Percentiles rank a stretch among this genome's conserved stretches.
These are phyloP conservation scores for Novymonas esmeraldas DNA, from an alignment of 208 protist genomes.

Conservation along the genomic window DNA sequence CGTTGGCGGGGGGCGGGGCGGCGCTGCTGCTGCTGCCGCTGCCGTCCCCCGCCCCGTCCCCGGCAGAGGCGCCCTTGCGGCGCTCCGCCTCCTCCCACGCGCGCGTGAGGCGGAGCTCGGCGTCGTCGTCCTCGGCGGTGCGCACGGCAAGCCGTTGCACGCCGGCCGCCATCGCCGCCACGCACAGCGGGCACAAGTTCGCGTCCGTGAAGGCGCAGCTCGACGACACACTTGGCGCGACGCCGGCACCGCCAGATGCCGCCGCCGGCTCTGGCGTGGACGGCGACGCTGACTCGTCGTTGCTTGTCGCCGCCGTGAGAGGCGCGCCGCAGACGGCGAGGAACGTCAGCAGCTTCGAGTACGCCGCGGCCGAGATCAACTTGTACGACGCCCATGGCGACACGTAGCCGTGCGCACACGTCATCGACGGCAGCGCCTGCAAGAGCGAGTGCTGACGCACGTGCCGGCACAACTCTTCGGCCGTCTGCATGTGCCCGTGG, in stretches of 20 bases:
- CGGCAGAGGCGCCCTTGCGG: conserved; percentile 9
- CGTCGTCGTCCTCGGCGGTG: conserved; percentile 41
- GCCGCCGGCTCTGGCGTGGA: not conserved
- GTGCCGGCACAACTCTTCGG: conserved; percentile 12
- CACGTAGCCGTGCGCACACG: conserved; percentile 46
- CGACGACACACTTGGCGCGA: not conserved
- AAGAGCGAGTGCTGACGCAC: conserved; percentile 24
- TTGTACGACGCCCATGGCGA: conserved; percentile 65
- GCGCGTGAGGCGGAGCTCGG: conserved; percentile 23
- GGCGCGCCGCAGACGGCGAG: conserved; percentile 12
- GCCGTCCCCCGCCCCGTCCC: not conserved
- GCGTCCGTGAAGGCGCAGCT: conserved; percentile 31
- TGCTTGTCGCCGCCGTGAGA: not conserved
- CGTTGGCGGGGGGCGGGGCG: not conserved
- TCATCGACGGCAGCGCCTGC: conserved; percentile 26
- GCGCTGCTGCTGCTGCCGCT: not conserved
- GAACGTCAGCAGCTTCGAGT: conserved; percentile 27
- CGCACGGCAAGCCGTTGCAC: conserved; percentile 34
- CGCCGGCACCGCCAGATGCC: not conserved
- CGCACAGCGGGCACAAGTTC: conserved; percentile 51
- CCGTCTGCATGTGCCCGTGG: conserved; percentile 18
- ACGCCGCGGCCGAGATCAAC: conserved; percentile 32
- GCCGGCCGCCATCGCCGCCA: conserved; percentile 37
- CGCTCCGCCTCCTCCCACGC: conserved; percentile 30
- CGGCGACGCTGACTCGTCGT: not conserved